Evolutionary conservation across 192 early-diverging fungal genomes (phyloP), one percentile per base, ranked within the genome.

Genomic region (Oehlia diaphana): DNA sequence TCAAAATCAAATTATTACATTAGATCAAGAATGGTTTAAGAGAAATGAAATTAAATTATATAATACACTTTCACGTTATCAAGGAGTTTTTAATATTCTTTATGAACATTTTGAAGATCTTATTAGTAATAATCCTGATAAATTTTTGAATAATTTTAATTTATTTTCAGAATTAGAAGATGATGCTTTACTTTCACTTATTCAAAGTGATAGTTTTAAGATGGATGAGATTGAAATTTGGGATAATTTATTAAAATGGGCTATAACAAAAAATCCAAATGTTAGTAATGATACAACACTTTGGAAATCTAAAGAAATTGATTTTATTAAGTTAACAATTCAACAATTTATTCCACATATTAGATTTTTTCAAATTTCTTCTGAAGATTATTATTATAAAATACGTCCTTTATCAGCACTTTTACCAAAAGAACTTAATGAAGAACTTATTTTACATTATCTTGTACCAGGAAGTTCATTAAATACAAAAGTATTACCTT

Each of bases 201-300:
- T 77, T 49, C 62, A 77, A 66, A 35, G 63, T 47, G 76, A 77
- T 53, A 42, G 50, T 77, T 35, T 77, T 47, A 44, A 49, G 4
- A 77, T 63, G 62, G 63, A 77, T 28, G 76, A 77, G 49, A 49
- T 66, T 77, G 63, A 63, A 35, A 77, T 77, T 49, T 77, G 76
- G 76, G 42, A 77, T 39, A 26, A 35, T 66, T 63, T 77, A 13
- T 28, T 77, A 12, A 44, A 49, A 47, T 77, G 76, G 76, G 76
- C 37, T 1, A 63, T 77, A 2, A 63, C 39, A 21, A 44, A 66
- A 26, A 44, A 42, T 26, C 33, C 14, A 31, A 23, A 21, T n/a
- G 9, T 65, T 21, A 37, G 35, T 65, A 8, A 33, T 10, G 63
- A 77, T 42, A 14, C 47, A 66, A 4, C 63, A n/a, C 44, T 66